A percentile compares a stretch with the other conserved stretches of the same genome.
Conservation (phyloP, 768 basidiomycete species). For the Tylopilus felleus region DNA sequence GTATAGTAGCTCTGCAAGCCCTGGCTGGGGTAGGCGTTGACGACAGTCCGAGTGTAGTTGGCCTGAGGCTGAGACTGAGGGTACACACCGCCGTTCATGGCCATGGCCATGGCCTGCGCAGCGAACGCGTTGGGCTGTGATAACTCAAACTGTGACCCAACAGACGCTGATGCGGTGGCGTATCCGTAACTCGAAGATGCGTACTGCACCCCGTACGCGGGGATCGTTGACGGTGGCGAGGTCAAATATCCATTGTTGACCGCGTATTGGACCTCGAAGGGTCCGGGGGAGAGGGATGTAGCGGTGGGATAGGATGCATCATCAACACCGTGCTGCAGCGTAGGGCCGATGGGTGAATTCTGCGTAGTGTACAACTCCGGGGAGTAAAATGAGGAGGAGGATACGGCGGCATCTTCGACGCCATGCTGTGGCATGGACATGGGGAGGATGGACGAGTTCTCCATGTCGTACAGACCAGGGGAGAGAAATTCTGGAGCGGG, state of each 20-base stretch:
- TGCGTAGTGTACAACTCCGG: neutral
- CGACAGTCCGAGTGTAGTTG: too few relatives aligned
- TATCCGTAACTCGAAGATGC: neutral
- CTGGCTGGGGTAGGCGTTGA: too few relatives aligned
- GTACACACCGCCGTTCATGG: neutral
- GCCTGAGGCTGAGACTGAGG: neutral
- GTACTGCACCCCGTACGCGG: neutral
- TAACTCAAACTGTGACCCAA: neutral
- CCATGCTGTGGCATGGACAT: neutral
- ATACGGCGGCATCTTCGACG: neutral
- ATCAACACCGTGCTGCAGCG: neutral
- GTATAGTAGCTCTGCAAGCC: too few relatives aligned
- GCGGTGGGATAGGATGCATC: neutral
- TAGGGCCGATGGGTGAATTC: neutral
- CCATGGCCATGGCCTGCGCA: neutral
- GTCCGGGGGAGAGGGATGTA: neutral
- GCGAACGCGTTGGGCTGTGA: too few relatives aligned
- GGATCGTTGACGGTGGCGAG: neutral
- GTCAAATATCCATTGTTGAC: neutral
- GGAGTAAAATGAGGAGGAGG: neutral
- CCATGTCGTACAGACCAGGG: neutral
- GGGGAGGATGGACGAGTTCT: too few relatives aligned
- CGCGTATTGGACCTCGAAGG: neutral
- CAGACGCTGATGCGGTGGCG: too few relatives aligned
- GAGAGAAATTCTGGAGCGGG: neutral